Evolutionary conservation across 495 filamentous ascomycete genomes (phyloP).

Genomic region (Penicillium roqueforti): DNA sequence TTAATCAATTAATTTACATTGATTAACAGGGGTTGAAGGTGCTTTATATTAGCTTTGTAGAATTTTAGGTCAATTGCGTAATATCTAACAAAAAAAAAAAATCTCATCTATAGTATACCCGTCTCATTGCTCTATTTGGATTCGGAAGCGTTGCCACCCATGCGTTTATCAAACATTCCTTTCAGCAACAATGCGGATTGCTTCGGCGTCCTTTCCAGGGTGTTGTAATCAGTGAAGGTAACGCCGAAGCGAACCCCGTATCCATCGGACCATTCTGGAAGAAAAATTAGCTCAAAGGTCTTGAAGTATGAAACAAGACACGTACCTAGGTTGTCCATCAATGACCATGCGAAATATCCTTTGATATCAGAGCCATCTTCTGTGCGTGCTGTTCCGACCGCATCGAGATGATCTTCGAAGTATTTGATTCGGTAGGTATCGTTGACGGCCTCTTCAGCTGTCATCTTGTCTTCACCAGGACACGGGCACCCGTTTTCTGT

Average conservation of each 20-base stretch:
- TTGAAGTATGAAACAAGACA: not conserved
- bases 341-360: conserved; percentile 68
- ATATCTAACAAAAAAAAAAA: too few species aligned
- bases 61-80: too few species aligned
- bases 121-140: not conserved
- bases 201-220: conserved; percentile 23
- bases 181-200: conserved; percentile 27
- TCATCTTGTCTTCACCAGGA: conserved; percentile 61
- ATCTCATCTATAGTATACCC: too few species aligned
- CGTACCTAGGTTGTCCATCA: conserved; percentile 53
- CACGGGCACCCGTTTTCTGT: conserved; percentile 73
- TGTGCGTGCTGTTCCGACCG: conserved; percentile 51
- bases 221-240: conserved; percentile 63
- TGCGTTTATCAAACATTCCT: conserved; percentile 14
- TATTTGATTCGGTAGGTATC: conserved; percentile 66
- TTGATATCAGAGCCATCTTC: conserved; percentile 62
- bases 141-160: not conserved
- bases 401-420: conserved; percentile 61
- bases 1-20: conserved; percentile 46
- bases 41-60: too few species aligned
- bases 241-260: conserved; percentile 70
- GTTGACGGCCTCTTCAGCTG: conserved; percentile 52
- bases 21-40: conserved; percentile 1
- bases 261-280: conserved; percentile 55
- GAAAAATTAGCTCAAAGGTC: not conserved